These are phyloP conservation scores for Lentinula raphanica DNA, from an alignment of 768 basidiomycete species.

Conservation along the genomic window DNA sequence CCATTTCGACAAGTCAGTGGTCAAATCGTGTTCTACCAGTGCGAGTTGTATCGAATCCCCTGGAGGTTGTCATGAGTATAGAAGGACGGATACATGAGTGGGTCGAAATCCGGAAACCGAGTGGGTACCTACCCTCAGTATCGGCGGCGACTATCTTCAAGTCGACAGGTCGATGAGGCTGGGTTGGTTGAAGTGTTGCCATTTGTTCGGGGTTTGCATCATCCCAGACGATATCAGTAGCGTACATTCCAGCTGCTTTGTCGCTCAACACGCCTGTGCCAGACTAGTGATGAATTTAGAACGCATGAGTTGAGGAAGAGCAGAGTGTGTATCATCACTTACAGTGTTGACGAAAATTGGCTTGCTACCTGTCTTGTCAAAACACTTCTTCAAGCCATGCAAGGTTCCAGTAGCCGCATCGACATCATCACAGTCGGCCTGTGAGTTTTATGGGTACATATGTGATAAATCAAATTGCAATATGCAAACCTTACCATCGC, in stretches of 20 bases:
- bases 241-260: constrained; percentile 16
- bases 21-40: too few species aligned
- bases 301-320: background rate
- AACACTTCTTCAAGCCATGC: constrained; percentile 29
- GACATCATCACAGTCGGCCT: constrained; percentile 36
- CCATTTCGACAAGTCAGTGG: too few species aligned
- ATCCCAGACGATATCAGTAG: constrained; percentile 21
- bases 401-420: constrained; percentile 28
- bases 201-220: constrained; percentile 24
- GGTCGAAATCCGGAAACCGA: background rate
- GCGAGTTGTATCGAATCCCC: too few species aligned
- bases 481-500: background rate
- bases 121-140: constrained; percentile 20
- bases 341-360: constrained; percentile 40
- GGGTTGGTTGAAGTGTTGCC: constrained; percentile 18
- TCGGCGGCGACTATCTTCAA: constrained; percentile 24
- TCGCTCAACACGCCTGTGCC: constrained; percentile 22
- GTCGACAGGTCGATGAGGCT: constrained; percentile 29
- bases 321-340: constrained; percentile 13
- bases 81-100: too few species aligned
- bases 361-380: constrained; percentile 22
- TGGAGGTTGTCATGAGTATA: too few species aligned
- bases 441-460: too few species aligned
- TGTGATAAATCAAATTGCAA: too few species aligned
- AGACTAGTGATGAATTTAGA: background rate